These are phyloP conservation scores for Phialophora macrospora DNA, from an alignment of 2,329 filamentous ascomycete species.

Conservation along the genomic window DNA sequence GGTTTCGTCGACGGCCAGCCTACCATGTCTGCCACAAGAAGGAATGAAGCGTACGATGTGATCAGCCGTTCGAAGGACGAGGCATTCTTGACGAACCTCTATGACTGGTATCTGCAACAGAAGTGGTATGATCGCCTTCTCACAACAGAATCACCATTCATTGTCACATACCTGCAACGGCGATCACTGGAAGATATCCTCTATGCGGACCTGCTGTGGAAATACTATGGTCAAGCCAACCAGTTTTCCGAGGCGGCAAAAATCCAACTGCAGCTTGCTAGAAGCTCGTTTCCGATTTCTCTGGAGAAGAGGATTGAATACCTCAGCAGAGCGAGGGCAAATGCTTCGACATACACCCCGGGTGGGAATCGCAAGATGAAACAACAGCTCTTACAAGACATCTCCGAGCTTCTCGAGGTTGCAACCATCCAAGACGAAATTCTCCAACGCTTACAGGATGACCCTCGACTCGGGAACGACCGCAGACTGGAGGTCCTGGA, in stretches of 20 bases:
- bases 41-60: conserved; percentile 85
- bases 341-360: conserved; percentile 80
- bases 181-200: conserved; percentile 72
- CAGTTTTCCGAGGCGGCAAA: conserved; percentile 85
- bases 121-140: conserved; percentile 85
- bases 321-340: conserved; percentile 86
- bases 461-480: conserved; percentile 69
- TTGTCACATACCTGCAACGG: conserved; percentile 81
- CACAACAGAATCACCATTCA: conserved; percentile 80
- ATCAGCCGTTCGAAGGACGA: conserved; percentile 88
- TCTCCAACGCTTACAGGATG: conserved; percentile 74
- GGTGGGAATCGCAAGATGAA: conserved; percentile 79
- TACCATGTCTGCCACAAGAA: conserved; percentile 76
- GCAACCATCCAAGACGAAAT: conserved; percentile 95
- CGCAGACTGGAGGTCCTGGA: conserved; percentile 67
- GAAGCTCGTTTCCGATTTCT: conserved; percentile 77
- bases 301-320: conserved; percentile 87
- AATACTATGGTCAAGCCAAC: conserved; percentile 84
- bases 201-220: conserved; percentile 89
- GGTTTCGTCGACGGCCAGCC: conserved; percentile 77
- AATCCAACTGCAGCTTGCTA: conserved; percentile 82
- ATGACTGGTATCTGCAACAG: conserved; percentile 92
- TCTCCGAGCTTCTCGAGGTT: conserved; percentile 85
- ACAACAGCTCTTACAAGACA: conserved; percentile 82
- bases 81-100: conserved; percentile 94